Base-by-base conservation (phyloP, 108 stramenopile species). In the Epipyxis sp. region DNA sequence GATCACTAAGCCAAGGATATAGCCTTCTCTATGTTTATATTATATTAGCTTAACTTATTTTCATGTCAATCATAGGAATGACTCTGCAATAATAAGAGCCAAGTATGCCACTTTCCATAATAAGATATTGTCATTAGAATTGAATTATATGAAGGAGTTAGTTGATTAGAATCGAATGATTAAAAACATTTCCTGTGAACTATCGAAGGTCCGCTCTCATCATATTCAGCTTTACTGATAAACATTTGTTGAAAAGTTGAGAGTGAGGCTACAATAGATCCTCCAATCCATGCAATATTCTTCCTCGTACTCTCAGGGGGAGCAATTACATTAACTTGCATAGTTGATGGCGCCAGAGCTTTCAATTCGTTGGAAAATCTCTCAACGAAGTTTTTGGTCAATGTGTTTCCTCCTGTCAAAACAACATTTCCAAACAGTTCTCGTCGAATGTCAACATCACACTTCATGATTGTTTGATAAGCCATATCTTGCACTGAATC, bases 221-320 rank as follows among this genome's bases (percentile, higher is more conserved):
- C 98, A 80, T 99, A 99, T 84, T 98, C 97, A 67, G 94, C 95
- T 93, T 98, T 99, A n/a, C n/a, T n/a, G n/a, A n/a, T n/a, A n/a
- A n/a, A 87, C 72, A 86, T 68, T 45, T 87, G 85, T 82, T 86
- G 87, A 77, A 87, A 87, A 0, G 83, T 74, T 35, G 85, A 85
- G 16, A 86, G 79, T 6, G 78, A 83, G 43, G 80, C 59, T 27
- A 87, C 50, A 54, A 87, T 87, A 44, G 84, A 85, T 20, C 87
- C 87, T 0, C 86, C 84, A 35, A 85, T 85, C 84, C 84, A 85
- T n/a, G 80, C 76, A 45, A 77, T 69, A 59, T 79, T 81, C 34
- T 77, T 42, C 0, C 83, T 68, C 79, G 83, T 83, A 10, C 82
- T 41, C 0, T 79, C 41, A 27, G 82, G 44, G 2, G 82, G 62